Evolutionary conservation across 2,329 filamentous ascomycete species (phyloP).

Genomic region (Apiospora koreana): DNA sequence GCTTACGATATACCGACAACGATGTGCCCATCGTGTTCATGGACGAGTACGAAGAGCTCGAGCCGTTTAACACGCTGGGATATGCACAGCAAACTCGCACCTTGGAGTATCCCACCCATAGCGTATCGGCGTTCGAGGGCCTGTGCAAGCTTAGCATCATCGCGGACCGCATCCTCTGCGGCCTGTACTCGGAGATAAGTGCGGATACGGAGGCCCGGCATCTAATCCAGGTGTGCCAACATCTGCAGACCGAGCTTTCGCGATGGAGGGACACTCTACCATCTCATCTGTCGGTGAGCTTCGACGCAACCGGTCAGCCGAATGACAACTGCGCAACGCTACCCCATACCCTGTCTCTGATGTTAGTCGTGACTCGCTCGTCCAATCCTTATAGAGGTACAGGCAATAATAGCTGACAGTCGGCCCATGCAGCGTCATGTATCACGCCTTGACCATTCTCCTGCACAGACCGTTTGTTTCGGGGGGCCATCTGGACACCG

Average conservation of each 20-base stretch:
- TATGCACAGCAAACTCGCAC: slow-evolving; percentile 23
- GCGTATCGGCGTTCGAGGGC: slow-evolving; percentile 42
- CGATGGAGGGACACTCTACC: slow-evolving; percentile 45
- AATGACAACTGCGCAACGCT: background rate
- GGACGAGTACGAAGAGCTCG: slow-evolving; percentile 53
- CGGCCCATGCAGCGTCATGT: slow-evolving; percentile 39
- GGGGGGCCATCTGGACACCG: slow-evolving; percentile 48
- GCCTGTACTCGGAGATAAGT: slow-evolving; percentile 45
- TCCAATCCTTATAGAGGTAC: background rate
- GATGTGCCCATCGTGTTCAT: slow-evolving; percentile 48
- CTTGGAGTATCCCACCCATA: slow-evolving; percentile 39
- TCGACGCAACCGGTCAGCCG: background rate
- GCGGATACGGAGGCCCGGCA: slow-evolving; percentile 35
- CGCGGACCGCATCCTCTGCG: slow-evolving; percentile 46
- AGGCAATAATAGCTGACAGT: background rate
- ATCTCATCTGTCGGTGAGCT: slow-evolving; percentile 33
- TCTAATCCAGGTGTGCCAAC: slow-evolving; percentile 36
- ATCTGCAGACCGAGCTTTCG: slow-evolving; percentile 41
- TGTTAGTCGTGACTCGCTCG: background rate
- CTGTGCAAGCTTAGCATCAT: slow-evolving; percentile 47
- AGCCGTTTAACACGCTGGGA: slow-evolving; percentile 22
- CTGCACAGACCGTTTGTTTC: slow-evolving; percentile 55
- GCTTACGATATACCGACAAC: slow-evolving; percentile 46
- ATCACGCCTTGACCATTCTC: slow-evolving; percentile 53
- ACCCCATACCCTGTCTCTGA: background rate